Conservation (phyloP, 2,329 filamentous ascomycete genomes). For the Neopestalotiopsis rosae region DNA sequence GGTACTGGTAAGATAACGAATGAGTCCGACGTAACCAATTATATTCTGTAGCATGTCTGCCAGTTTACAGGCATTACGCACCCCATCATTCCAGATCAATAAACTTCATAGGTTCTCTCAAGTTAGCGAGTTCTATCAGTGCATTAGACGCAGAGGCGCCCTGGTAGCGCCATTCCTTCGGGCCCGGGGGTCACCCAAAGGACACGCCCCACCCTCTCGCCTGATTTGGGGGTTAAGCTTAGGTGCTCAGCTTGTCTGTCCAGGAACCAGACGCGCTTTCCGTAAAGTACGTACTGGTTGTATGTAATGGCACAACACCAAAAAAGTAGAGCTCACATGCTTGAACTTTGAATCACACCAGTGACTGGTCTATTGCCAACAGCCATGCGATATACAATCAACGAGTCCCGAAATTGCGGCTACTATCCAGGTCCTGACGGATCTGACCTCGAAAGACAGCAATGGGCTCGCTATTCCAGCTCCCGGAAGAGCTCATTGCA, state of each 20-base stretch:
- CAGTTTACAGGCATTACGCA: background rate
- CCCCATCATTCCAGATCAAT: background rate
- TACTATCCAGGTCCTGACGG: background rate
- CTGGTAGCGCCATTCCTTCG: background rate
- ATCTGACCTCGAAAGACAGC: background rate
- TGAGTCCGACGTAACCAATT: background rate
- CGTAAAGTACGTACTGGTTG: background rate
- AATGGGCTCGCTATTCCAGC: slow-evolving; percentile 51
- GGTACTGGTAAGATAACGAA: background rate
- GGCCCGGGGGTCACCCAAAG: background rate
- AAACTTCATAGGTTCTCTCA: too few relatives aligned
- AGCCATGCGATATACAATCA: background rate
- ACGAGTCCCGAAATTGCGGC: background rate
- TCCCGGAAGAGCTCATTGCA: slow-evolving; percentile 57
- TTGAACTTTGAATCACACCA: background rate
- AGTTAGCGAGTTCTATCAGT: too few relatives aligned
- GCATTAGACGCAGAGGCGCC: too few relatives aligned
- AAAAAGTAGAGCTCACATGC: slow-evolving; percentile 3
- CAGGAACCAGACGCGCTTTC: background rate
- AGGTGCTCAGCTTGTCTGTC: background rate
- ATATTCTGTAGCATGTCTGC: background rate
- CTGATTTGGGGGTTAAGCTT: background rate
- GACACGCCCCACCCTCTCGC: background rate
- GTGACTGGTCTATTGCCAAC: background rate
- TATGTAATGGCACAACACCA: background rate